phyloP scores from a whole-genome alignment of 176 grass and related monocot species.

The Bromus sterilis region DNA sequence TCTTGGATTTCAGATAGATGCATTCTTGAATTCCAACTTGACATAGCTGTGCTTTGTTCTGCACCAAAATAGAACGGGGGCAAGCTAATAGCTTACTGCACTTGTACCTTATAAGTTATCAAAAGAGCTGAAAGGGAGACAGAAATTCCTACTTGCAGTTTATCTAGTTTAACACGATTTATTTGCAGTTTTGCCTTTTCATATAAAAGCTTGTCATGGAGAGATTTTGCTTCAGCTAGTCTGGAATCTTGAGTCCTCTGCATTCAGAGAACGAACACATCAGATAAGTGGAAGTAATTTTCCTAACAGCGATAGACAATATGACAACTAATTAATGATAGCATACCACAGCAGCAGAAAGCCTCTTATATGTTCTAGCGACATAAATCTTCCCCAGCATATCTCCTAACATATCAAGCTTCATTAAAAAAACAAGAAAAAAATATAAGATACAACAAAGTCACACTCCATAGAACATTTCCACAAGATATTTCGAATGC shows the following conservation, averaged over 20 bases:
- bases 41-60: slow-evolving; percentile 46
- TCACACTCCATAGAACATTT: not conserved
- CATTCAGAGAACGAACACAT: slow-evolving; percentile 32
- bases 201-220: slow-evolving; percentile 64
- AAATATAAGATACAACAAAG: slow-evolving; percentile 16
- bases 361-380: slow-evolving; percentile 51
- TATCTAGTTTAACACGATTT: slow-evolving; percentile 59
- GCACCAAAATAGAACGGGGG: slow-evolving; percentile 24
- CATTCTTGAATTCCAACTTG: slow-evolving; percentile 48
- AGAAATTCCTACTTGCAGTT: slow-evolving; percentile 47
- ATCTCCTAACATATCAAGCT: slow-evolving; percentile 57
- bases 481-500: not conserved
- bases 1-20: slow-evolving; percentile 57
- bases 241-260: slow-evolving; percentile 61
- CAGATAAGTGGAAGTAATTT: slow-evolving; percentile 17
- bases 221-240: slow-evolving; percentile 51
- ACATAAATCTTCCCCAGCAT: slow-evolving; percentile 50
- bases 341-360: slow-evolving; percentile 73
- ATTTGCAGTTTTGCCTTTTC: slow-evolving; percentile 69
- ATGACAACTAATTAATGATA: slow-evolving; percentile 24
- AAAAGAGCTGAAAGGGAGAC: not conserved
- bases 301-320: slow-evolving; percentile 28
- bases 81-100: slow-evolving; percentile 14
- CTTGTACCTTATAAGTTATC: slow-evolving; percentile 6
- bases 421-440: slow-evolving; percentile 37